These are phyloP conservation scores for Syncephalastrum racemosum DNA, from an alignment of 371 early-diverging fungal species.

Conservation along the genomic window DNA sequence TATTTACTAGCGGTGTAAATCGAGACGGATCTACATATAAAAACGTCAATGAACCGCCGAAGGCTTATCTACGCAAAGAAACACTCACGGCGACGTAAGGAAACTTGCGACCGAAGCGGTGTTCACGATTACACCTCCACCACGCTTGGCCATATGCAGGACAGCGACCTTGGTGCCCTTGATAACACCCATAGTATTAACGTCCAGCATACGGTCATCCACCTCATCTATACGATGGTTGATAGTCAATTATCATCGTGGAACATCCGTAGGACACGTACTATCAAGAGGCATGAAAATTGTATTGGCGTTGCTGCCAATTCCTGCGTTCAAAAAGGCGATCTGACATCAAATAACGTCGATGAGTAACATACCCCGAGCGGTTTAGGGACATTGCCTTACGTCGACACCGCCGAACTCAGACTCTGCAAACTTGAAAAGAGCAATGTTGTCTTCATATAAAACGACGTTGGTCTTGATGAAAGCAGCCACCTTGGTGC, in stretches of 20 bases:
- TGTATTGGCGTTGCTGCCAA: slow-evolving; percentile 25
- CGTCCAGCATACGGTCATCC: slow-evolving; percentile 53
- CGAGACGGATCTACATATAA: slow-evolving; percentile 6
- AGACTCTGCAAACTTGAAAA: slow-evolving; percentile 46
- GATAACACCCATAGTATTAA: slow-evolving; percentile 69
- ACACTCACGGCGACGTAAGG: slow-evolving; percentile 11
- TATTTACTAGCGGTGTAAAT: slow-evolving; percentile 24
- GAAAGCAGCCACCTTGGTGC: slow-evolving; percentile 47
- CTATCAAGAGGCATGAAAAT: slow-evolving; percentile 28
- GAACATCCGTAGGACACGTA: slow-evolving; percentile 8
- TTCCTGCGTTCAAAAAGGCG: slow-evolving; percentile 26
- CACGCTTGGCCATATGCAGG: slow-evolving; percentile 36
- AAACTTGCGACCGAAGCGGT: slow-evolving; percentile 38
- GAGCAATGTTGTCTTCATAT: slow-evolving; percentile 37
- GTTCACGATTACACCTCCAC: slow-evolving; percentile 51
- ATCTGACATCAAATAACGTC: slow-evolving; percentile 7
- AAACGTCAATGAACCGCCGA: background rate
- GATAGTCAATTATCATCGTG: slow-evolving; percentile 7
- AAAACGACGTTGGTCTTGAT: slow-evolving; percentile 60
- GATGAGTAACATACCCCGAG: no score
- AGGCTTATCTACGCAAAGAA: background rate
- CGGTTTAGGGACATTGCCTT: slow-evolving; percentile 7
- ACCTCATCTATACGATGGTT: slow-evolving; percentile 11
- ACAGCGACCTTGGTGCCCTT: slow-evolving; percentile 47
- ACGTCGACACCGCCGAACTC: slow-evolving; percentile 65